Conservation (phyloP, 2,329 filamentous ascomycete species). For the Fusarium devonianum region DNA sequence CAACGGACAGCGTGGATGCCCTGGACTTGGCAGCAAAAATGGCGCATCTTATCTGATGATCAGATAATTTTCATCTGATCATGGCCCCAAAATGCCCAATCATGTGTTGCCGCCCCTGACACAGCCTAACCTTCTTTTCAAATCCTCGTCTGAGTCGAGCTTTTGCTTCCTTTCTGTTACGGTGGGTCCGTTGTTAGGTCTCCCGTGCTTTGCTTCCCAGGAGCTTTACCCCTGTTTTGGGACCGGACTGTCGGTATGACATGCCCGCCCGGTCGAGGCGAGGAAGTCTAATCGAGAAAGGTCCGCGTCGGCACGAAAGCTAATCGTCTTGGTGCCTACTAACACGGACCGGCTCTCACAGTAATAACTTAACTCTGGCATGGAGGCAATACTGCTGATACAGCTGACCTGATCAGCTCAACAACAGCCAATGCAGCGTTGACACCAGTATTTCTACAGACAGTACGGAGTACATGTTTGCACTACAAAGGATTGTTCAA, state of each 20-base stretch:
- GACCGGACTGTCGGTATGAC: background rate
- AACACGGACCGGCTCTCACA: no score
- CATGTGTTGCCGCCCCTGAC: background rate
- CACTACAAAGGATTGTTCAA: no score
- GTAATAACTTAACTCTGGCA: no score
- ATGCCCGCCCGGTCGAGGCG: background rate
- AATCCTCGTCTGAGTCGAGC: background rate
- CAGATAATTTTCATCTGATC: constrained; percentile 30
- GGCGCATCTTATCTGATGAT: constrained; percentile 37
- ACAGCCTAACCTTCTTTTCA: background rate
- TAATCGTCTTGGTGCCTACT: no score
- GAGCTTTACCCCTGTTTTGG: background rate
- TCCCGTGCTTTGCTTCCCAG: no score
- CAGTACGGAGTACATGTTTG: no score
- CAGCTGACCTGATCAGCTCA: no score
- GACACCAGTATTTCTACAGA: no score
- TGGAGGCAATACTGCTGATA: no score
- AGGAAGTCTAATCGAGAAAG: constrained; percentile 8
- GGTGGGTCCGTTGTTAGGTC: background rate
- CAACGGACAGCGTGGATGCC: background rate
- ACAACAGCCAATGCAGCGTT: no score
- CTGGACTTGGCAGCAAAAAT: constrained; percentile 17
- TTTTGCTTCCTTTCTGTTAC: background rate
- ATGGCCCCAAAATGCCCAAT: constrained; percentile 11
- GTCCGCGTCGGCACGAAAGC: no score